Conservation (phyloP, 805 yeast genomes). For the Hanseniaspora clermontiae region DNA sequence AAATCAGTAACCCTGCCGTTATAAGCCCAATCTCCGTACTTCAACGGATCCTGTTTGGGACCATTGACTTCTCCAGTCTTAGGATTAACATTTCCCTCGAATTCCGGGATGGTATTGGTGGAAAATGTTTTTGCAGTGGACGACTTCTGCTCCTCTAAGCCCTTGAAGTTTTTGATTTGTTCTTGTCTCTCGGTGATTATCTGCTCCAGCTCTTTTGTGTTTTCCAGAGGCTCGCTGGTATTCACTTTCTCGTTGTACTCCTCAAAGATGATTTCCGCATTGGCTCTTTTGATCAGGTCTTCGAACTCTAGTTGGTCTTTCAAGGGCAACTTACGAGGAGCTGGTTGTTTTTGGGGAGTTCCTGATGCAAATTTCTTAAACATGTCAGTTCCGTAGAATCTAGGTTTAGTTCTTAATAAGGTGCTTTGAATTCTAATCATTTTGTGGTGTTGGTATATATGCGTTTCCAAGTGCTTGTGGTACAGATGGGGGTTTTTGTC, state of each 20-base stretch:
- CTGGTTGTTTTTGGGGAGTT: conserved; percentile 17
- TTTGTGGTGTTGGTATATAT: not conserved
- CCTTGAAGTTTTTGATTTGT: conserved; percentile 63
- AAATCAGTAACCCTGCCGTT: conserved; percentile 96
- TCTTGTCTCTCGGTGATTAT: conserved; percentile 61
- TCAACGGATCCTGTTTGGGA: conserved; percentile 91
- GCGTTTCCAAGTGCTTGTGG: no score
- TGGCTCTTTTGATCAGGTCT: conserved; percentile 3
- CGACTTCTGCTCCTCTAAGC: conserved; percentile 24
- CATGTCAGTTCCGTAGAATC: conserved; percentile 6
- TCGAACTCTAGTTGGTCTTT: conserved; percentile 13
- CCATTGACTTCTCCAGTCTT: conserved; percentile 92
- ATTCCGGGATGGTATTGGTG: conserved; percentile 77
- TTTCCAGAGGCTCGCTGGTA: conserved; percentile 20
- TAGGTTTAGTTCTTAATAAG: not conserved
- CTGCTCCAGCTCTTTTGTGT: conserved; percentile 70
- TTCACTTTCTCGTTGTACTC: conserved; percentile 8
- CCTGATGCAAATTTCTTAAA: conserved; percentile 11
- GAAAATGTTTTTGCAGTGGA: conserved; percentile 15
- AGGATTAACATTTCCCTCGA: conserved; percentile 89
- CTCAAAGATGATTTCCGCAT: conserved; percentile 4
- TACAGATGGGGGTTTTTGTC: no score
- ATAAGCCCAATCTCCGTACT: conserved; percentile 85
- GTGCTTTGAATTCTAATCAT: not conserved
- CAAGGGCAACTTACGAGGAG: conserved; percentile 24